Evolutionary conservation across 2,329 filamentous ascomycete species (phyloP).

Genomic region (Teratosphaeria pseudoeucalypti): DNA sequence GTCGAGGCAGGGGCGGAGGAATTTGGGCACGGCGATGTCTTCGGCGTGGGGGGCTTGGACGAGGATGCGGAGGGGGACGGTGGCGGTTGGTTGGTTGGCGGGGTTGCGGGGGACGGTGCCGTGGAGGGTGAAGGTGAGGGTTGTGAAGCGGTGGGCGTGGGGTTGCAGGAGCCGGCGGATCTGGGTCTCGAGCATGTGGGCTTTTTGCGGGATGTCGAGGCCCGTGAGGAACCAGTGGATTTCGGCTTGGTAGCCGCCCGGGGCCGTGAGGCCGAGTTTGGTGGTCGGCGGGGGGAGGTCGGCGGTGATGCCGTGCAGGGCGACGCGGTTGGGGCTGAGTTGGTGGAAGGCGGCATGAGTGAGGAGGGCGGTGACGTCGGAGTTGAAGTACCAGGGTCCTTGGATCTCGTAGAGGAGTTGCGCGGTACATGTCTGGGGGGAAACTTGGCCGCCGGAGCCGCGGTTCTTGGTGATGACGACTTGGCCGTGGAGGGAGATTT

Average conservation of each 20-base stretch:
- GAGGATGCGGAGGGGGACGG: constrained; percentile 38
- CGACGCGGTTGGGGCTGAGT: constrained; percentile 39
- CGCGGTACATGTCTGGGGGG: constrained; percentile 41
- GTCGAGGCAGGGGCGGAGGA: constrained; percentile 32
- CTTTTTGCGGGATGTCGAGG: constrained; percentile 37
- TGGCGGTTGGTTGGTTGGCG: constrained; percentile 35
- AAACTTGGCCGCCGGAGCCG: constrained; percentile 26
- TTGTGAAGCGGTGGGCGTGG: constrained; percentile 26
- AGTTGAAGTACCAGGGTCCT: constrained; percentile 48
- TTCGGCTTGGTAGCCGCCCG: constrained; percentile 39
- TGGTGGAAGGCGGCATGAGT: constrained; percentile 44
- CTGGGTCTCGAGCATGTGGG: constrained; percentile 36
- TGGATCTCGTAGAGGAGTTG: constrained; percentile 48
- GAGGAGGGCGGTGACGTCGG: constrained; percentile 45
- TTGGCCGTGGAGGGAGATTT: constrained; percentile 26
- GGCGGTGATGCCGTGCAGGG: constrained; percentile 35
- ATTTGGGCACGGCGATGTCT: constrained; percentile 20
- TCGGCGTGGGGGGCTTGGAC: constrained; percentile 20
- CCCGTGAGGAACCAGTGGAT: constrained; percentile 35
- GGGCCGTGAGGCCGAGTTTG: constrained; percentile 39
- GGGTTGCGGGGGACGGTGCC: constrained; percentile 36
- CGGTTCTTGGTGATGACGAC: constrained; percentile 31
- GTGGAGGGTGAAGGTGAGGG: constrained; percentile 30
- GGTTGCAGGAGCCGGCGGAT: constrained; percentile 31
- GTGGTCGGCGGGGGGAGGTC: constrained; percentile 40